Conservation (phyloP, 495 filamentous ascomycete genomes). For the Penicillium cataractarum region DNA sequence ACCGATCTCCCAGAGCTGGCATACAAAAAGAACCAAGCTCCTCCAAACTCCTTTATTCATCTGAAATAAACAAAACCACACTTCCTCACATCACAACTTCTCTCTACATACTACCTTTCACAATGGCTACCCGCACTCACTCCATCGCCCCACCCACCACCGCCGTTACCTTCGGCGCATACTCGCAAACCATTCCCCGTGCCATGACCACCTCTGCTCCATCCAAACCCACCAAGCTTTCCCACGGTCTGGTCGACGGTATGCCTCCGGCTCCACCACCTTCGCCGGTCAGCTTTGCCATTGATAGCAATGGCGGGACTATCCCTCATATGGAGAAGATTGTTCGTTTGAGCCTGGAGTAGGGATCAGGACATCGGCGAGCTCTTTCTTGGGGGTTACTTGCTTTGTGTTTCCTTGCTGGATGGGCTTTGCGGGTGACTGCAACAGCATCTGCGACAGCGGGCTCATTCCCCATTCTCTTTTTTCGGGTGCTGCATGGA, state of each 20-base stretch:
- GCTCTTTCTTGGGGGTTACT: background rate
- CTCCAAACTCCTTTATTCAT: background rate
- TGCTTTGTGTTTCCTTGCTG: background rate
- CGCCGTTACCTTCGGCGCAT: constrained; percentile 28
- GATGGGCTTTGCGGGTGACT: background rate
- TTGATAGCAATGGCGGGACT: constrained; percentile 23
- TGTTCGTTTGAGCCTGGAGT: constrained; percentile 28
- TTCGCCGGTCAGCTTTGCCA: constrained; percentile 47
- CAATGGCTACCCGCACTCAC: constrained; percentile 17
- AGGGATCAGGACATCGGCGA: background rate
- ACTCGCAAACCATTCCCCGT: constrained; percentile 48
- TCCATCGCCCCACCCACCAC: constrained; percentile 30
- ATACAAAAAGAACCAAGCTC: background rate
- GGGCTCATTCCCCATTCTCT: background rate
- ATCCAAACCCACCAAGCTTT: constrained; percentile 23
- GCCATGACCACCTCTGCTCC: constrained; percentile 41
- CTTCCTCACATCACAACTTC: background rate
- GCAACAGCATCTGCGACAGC: too few relatives aligned
- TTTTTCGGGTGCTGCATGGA: constrained; percentile 4
- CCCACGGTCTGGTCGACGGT: constrained; percentile 37
- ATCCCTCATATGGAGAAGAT: constrained; percentile 23
- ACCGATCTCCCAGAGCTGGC: background rate
- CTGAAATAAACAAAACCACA: background rate
- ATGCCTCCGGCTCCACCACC: constrained; percentile 53
- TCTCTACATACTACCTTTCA: constrained; percentile 23